phyloP scores from a whole-genome alignment of 139 green algal genomes.

The Chlorella sp. region DNA sequence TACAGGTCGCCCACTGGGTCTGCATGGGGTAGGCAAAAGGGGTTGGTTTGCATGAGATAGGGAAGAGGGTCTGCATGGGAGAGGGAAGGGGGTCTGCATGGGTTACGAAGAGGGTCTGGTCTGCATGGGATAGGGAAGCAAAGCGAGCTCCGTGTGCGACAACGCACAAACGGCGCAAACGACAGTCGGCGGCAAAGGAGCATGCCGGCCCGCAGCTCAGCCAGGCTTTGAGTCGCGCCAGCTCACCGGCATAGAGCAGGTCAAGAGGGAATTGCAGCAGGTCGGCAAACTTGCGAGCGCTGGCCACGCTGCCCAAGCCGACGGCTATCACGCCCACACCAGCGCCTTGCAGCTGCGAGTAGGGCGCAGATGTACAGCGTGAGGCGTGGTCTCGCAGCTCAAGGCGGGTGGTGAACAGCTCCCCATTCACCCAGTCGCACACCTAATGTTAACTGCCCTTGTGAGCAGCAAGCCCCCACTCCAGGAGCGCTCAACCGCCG shows the following conservation, averaged over 20 bases:
- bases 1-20: constrained; percentile 62
- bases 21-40: neutral
- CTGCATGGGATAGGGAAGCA: too few relatives aligned
- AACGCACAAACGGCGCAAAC: too few relatives aligned
- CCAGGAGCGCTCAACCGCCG: neutral
- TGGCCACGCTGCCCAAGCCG: constrained; percentile 55
- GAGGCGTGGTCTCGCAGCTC: neutral
- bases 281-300: constrained; percentile 60
- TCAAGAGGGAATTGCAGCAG: constrained; percentile 61
- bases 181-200: too few relatives aligned
- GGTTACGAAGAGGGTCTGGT: too few relatives aligned
- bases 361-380: neutral
- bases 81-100: too few relatives aligned
- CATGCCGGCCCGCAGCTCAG: neutral
- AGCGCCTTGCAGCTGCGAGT: constrained; percentile 32
- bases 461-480: neutral
- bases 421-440: too few relatives aligned
- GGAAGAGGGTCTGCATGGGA: too few relatives aligned
- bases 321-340: constrained; percentile 57
- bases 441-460: too few relatives aligned
- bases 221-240: neutral
- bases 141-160: too few relatives aligned
- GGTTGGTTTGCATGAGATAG: too few relatives aligned
- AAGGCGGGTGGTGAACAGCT: neutral
- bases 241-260: constrained; percentile 60